phyloP scores from a whole-genome alignment of 2,329 filamentous ascomycete genomes.

The Fusarium duplospermum region DNA sequence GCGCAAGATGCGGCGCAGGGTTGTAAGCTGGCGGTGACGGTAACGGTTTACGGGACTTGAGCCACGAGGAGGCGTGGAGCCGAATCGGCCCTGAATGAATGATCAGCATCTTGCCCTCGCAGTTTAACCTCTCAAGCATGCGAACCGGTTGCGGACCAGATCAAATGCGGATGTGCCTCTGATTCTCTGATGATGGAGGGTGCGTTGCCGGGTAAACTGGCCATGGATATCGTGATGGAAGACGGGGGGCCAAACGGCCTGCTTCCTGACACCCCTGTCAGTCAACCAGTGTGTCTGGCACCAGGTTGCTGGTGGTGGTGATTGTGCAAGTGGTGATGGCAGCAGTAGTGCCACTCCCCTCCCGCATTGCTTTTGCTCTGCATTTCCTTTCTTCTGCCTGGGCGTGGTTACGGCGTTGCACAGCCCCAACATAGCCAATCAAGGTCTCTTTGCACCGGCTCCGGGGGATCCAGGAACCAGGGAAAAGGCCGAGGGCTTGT shows the following conservation, averaged over 20 bases:
- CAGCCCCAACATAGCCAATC: constrained; percentile 16
- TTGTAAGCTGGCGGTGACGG: constrained; percentile 34
- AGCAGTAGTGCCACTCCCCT: constrained; percentile 11
- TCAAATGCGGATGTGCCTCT: constrained; percentile 14
- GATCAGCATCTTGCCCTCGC: constrained; percentile 27
- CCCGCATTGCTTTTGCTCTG: constrained; percentile 30
- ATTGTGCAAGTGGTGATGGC: constrained; percentile 21
- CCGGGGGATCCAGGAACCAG: constrained; percentile 36
- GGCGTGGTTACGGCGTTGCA: constrained; percentile 24
- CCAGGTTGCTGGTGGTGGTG: constrained; percentile 25
- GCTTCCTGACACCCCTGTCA: constrained; percentile 31
- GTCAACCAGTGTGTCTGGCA: constrained; percentile 31
- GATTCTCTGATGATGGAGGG: constrained; percentile 20
- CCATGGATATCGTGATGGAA: constrained; percentile 34
- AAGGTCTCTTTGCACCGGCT: constrained; percentile 23
- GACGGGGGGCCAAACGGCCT: constrained; percentile 32
- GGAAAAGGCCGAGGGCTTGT: constrained; percentile 24
- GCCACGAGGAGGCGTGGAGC: constrained; percentile 36
- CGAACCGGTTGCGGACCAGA: constrained; percentile 18
- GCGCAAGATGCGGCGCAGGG: constrained; percentile 30
- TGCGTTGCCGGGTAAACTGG: constrained; percentile 23
- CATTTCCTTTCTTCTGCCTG: constrained; percentile 20
- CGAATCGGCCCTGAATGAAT: constrained; percentile 29
- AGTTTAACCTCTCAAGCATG: constrained; percentile 7
- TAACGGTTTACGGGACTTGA: constrained; percentile 14